Percentiles rank a stretch among this genome's conserved stretches.
These are phyloP conservation scores for Luffa aegyptiaca DNA, from an alignment of 306 rosid species.

Conservation along the genomic window DNA sequence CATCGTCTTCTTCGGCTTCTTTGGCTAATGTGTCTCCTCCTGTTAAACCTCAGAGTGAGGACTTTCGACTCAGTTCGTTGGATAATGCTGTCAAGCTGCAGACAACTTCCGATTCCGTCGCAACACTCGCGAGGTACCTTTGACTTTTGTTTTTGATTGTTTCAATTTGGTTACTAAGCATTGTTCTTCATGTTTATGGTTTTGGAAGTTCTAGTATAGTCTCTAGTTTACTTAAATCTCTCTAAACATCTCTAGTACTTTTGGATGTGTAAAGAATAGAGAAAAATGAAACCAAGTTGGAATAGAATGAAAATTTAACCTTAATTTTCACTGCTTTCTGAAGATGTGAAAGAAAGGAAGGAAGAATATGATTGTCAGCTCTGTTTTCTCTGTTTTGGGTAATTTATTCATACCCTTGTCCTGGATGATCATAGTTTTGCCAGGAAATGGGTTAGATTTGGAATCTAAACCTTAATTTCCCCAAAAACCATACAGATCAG, in stretches of 20 bases:
- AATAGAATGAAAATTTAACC: too few species aligned
- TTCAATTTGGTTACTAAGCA: not conserved
- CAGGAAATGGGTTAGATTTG: not conserved
- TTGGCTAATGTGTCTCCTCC: conserved; percentile 25
- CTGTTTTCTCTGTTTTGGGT: not conserved
- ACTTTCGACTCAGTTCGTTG: conserved; percentile 11
- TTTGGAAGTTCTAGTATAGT: not conserved
- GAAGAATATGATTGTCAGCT: not conserved
- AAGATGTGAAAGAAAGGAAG: not conserved
- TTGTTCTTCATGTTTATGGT: not conserved
- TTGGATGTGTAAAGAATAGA: not conserved
- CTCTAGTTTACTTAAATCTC: not conserved
- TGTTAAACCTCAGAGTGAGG: conserved; percentile 20
- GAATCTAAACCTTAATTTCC: not conserved
- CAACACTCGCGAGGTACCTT: conserved; percentile 27
- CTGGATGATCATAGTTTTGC: not conserved
- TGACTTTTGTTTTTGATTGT: not conserved
- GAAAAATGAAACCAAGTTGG: not conserved
- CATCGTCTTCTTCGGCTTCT: conserved; percentile 53
- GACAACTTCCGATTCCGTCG: conserved; percentile 11
- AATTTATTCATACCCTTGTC: not conserved
- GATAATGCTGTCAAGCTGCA: conserved; percentile 12
- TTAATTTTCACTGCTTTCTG: not conserved
- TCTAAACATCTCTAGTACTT: not conserved
- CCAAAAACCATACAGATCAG: not conserved